Conservation (phyloP, 352 stramenopile species). For the Peronospora belbahrii region DNA sequence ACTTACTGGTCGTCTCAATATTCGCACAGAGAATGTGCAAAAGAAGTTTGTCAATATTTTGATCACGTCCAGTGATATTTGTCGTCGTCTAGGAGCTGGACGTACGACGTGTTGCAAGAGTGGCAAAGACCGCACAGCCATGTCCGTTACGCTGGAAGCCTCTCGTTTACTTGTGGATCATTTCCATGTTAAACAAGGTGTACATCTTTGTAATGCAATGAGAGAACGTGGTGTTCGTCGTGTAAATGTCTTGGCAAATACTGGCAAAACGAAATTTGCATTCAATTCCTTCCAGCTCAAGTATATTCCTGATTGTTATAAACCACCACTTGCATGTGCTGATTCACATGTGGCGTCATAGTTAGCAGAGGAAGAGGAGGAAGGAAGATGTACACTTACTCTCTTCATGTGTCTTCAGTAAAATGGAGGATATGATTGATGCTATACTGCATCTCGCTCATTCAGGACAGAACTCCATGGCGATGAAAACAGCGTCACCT, state of each 20-base stretch:
- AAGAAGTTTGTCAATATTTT: slow-evolving; percentile 87
- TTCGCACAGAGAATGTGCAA: slow-evolving; percentile 57
- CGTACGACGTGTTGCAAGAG: slow-evolving; percentile 95
- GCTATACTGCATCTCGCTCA: no score
- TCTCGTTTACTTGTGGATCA: slow-evolving; percentile 87
- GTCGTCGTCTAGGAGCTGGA: slow-evolving; percentile 85
- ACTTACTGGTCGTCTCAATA: slow-evolving; percentile 50
- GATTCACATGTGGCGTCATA: slow-evolving; percentile 75
- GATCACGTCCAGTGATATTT: slow-evolving; percentile 81
- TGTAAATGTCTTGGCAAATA: slow-evolving; percentile 82
- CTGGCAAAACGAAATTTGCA: slow-evolving; percentile 89
- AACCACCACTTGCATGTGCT: slow-evolving; percentile 76
- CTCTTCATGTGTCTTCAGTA: no score
- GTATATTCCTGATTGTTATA: slow-evolving; percentile 93
- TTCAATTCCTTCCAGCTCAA: slow-evolving; percentile 97
- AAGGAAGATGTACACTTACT: no score
- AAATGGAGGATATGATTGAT: no score
- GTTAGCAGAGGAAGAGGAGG: no score
- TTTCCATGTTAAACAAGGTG: slow-evolving; percentile 80
- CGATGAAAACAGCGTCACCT: slow-evolving; percentile 37
- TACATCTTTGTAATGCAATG: slow-evolving; percentile 83
- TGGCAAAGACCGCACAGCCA: slow-evolving; percentile 95
- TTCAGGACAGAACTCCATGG: slow-evolving; percentile 71
- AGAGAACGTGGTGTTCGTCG: slow-evolving; percentile 76
- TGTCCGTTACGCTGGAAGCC: slow-evolving; percentile 95